Evolutionary conservation across 345 rosid species (phyloP).

Genomic region (Jatropha curcas): DNA sequence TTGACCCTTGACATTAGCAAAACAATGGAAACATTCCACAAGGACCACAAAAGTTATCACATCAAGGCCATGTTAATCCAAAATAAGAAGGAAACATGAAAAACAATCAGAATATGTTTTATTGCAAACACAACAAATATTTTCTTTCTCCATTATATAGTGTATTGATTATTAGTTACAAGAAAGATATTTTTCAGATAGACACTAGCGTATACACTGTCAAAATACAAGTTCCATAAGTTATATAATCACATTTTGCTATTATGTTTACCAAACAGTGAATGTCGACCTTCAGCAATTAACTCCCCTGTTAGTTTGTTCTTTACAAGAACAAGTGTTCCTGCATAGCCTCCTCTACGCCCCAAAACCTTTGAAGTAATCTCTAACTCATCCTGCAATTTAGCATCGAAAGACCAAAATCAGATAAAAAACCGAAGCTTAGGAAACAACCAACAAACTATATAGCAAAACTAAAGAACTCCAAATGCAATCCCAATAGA

Average conservation of each 20-base stretch:
- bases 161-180: not conserved
- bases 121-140: not conserved
- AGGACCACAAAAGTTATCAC: not conserved
- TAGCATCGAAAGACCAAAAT: not conserved
- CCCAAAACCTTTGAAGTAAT: slow-evolving; percentile 71
- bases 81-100: not conserved
- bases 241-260: slow-evolving; percentile 61
- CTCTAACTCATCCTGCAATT: slow-evolving; percentile 79
- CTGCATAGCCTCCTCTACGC: slow-evolving; percentile 63
- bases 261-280: slow-evolving; percentile 58
- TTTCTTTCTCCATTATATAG: not conserved
- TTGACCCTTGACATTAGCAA: not conserved
- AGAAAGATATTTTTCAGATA: not conserved
- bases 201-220: not conserved
- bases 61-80: not conserved
- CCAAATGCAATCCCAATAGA: too few relatives aligned
- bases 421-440: not conserved
- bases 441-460: not conserved
- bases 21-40: not conserved
- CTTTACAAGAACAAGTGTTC: slow-evolving; percentile 62
- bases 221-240: not conserved
- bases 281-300: slow-evolving; percentile 94
- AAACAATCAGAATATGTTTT: not conserved
- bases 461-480: too few relatives aligned
- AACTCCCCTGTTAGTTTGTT: slow-evolving; percentile 75